Evolutionary conservation across 768 basidiomycete genomes (phyloP), one percentile per base, ranked within the genome.

Genomic region (Trametes sanguinea): DNA sequence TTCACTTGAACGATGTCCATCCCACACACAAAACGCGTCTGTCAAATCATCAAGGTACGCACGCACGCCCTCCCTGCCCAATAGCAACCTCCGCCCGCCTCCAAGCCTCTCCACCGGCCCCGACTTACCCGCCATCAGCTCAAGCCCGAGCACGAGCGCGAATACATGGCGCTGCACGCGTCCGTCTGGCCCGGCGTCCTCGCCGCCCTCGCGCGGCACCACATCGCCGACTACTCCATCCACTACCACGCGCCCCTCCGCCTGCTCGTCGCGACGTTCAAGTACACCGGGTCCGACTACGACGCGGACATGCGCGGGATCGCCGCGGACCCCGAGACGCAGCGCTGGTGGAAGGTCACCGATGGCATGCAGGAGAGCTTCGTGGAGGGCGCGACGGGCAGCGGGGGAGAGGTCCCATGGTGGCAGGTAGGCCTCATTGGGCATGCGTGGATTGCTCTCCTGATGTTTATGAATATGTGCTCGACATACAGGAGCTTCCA

Each of bases 321-420:
- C 32, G 85, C 80, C 3, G 82, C 83, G 16, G 87, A 90, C 69
- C 77, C 82, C 14, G 85, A 87, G 69, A 92, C 89, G n/a, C 81
- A 80, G 71, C 71, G 81, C 61, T 92, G 90, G 90, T 92, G 91
- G 90, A 75, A 78, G 66, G 71, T 90, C 46, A 92, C 89, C 0
- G 90, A 91, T 71, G 76, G 68, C 4, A 89, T 92, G 89, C 91
- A 93, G 73, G 84, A 87, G 72, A 88, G 85, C 68, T 84, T 92
- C 45, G 78, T 85, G n/a, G 78, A 83, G 3, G 88, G 83, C 42
- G 89, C 90, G 4, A 78, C 77, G 5, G 89, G 90, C 14, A 90
- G 89, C 62, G 89, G 84, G 10, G 80, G 79, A 27, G 84, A 82
- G 4, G 74, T 85, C 11, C 87, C 89, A 60, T 92, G 90, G 91